Conservation (phyloP, 2,329 filamentous ascomycete species). For the Monosporascus cannonballus region DNA sequence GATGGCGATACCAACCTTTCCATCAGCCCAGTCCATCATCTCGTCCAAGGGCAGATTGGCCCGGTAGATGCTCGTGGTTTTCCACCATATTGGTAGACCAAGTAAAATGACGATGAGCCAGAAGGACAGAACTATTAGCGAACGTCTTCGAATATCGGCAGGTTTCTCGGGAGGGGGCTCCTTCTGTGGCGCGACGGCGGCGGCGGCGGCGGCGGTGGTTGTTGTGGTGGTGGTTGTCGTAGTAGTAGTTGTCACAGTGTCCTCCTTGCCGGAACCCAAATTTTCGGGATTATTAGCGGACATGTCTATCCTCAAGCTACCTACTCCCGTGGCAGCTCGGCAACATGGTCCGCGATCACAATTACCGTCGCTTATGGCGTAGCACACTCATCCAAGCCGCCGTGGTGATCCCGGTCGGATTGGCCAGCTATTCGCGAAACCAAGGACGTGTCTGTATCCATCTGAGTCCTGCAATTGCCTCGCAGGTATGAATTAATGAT, state of each 20-base stretch:
- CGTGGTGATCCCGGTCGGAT: not conserved
- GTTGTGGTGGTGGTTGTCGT: not conserved
- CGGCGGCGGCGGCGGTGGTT: not conserved
- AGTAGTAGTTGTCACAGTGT: not conserved
- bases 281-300: not conserved
- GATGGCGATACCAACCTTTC: slow-evolving; percentile 54
- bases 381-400: not conserved
- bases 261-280: not conserved
- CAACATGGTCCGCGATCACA: not conserved
- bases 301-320: not conserved
- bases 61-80: slow-evolving; percentile 86
- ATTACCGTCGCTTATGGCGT: not conserved
- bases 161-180: slow-evolving; percentile 72
- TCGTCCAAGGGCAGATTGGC: slow-evolving; percentile 74
- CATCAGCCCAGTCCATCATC: slow-evolving; percentile 90
- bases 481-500: too few relatives aligned
- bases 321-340: not conserved
- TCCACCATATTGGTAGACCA: slow-evolving; percentile 92
- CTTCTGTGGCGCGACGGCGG: slow-evolving; percentile 24
- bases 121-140: slow-evolving; percentile 76
- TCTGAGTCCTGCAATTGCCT: too few relatives aligned
- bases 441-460: too few relatives aligned
- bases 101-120: slow-evolving; percentile 81
- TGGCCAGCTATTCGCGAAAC: not conserved
- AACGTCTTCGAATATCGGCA: slow-evolving; percentile 62